phyloP scores from a whole-genome alignment of 169 alveolate genomes.

The Babesia caballi region DNA sequence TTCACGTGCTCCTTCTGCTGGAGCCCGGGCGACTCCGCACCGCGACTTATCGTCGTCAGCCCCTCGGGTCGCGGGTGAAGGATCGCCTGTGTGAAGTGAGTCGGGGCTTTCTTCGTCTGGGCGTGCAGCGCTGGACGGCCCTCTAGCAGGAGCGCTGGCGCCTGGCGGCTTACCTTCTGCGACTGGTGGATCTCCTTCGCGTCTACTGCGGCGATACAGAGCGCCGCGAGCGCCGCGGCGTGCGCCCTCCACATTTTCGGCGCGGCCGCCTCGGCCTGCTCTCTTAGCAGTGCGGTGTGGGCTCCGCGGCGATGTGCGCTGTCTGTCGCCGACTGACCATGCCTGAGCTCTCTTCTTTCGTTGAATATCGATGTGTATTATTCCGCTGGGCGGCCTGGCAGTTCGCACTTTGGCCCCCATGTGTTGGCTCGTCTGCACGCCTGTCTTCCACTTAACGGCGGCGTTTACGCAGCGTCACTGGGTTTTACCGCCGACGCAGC shows the following conservation, averaged over 20 bases:
- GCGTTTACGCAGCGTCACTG: too few species aligned
- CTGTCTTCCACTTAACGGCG: too few species aligned
- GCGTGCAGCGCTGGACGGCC: too few species aligned
- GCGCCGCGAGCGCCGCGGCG: background rate
- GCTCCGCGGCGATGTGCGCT: background rate
- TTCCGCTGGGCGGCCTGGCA: background rate
- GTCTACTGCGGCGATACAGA: background rate
- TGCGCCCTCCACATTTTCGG: background rate
- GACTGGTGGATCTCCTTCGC: constrained; percentile 2
- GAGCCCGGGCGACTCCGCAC: background rate
- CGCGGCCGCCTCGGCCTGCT: background rate
- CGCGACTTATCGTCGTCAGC: background rate
- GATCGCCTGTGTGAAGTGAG: background rate
- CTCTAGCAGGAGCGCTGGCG: background rate
- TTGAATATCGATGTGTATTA: background rate
- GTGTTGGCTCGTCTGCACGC: background rate
- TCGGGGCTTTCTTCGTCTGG: too few species aligned
- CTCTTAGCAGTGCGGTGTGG: background rate
- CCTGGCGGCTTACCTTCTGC: constrained; percentile 5
- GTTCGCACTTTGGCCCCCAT: background rate
- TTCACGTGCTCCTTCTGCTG: background rate
- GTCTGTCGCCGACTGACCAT: background rate
- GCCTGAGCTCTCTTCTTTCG: background rate
- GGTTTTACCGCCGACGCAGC: too few species aligned
- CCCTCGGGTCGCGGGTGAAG: background rate